phyloP scores from a whole-genome alignment of 2,329 filamentous ascomycete genomes.

The Colletotrichum chrysophilum region DNA sequence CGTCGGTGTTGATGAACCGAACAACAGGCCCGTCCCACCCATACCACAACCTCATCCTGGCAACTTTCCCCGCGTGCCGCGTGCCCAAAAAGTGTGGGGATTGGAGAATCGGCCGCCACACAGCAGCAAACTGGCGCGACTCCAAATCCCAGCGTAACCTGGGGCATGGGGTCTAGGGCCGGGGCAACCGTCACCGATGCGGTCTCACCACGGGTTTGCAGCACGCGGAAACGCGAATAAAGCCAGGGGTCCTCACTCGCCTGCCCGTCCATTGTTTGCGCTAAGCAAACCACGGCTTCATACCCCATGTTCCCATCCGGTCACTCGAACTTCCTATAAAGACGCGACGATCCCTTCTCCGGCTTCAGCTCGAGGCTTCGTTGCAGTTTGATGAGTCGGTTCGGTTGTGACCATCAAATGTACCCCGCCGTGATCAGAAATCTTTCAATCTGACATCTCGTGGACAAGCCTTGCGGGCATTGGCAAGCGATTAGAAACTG shows the following conservation, averaged over 20 bases:
- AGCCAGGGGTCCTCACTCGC: not conserved
- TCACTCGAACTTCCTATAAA: constrained; percentile 13
- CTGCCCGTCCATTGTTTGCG: not conserved
- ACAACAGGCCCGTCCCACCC: not conserved
- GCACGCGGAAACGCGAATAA: not conserved
- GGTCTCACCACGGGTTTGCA: not conserved
- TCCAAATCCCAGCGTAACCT: constrained; percentile 4
- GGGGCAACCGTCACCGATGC: constrained; percentile 19
- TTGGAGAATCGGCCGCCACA: constrained; percentile 7
- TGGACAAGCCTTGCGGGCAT: not conserved
- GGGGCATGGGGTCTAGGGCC: constrained; percentile 9
- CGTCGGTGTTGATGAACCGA: constrained; percentile 12
- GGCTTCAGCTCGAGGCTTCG: not conserved
- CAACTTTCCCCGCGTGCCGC: constrained; percentile 16
- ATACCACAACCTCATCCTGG: not conserved
- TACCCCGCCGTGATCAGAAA: not conserved
- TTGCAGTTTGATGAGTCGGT: constrained; percentile 11
- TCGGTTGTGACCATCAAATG: not conserved
- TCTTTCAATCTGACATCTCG: not conserved
- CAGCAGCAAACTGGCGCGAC: not conserved
- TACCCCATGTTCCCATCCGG: constrained; percentile 1
- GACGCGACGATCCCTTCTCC: constrained; percentile 16
- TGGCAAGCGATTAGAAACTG: not conserved
- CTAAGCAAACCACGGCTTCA: not conserved
- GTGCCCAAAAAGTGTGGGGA: constrained; percentile 6